These are phyloP conservation scores for Emergomyces pasteurianus DNA, from an alignment of 2,329 filamentous ascomycete species.

Conservation along the genomic window DNA sequence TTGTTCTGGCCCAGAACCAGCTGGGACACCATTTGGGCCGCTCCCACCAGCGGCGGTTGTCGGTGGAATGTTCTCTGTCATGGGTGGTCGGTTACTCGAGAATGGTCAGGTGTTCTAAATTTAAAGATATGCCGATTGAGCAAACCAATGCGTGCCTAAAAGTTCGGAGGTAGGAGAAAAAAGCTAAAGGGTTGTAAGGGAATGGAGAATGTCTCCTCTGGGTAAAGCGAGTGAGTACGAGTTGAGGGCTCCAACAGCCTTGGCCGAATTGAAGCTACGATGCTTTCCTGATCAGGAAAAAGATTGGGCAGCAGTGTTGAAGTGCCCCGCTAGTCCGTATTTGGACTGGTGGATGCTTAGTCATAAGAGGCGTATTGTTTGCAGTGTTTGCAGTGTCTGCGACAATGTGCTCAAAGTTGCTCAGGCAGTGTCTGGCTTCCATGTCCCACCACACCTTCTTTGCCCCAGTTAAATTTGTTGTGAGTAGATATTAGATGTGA, in stretches of 20 bases:
- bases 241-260: too few relatives aligned
- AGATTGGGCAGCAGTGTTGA: background rate
- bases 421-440: background rate
- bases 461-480: too few relatives aligned
- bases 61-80: constrained; percentile 32
- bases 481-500: background rate
- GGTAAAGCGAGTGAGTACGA: background rate
- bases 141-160: background rate
- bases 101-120: background rate
- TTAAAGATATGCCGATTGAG: background rate
- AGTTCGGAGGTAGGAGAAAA: background rate
- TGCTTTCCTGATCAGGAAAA: background rate
- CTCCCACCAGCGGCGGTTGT: constrained; percentile 9
- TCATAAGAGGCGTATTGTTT: constrained; percentile 19
- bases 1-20: constrained; percentile 12
- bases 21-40: constrained; percentile 10
- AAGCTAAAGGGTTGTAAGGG: background rate
- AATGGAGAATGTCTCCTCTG: background rate
- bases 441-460: background rate
- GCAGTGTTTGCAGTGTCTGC: constrained; percentile 22
- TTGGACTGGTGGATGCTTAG: background rate
- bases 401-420: background rate
- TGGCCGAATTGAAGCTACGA: background rate
- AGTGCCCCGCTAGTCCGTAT: background rate
- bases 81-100: constrained; percentile 9